Conservation (phyloP, 148 eudicot species). For the Silene conica region DNA sequence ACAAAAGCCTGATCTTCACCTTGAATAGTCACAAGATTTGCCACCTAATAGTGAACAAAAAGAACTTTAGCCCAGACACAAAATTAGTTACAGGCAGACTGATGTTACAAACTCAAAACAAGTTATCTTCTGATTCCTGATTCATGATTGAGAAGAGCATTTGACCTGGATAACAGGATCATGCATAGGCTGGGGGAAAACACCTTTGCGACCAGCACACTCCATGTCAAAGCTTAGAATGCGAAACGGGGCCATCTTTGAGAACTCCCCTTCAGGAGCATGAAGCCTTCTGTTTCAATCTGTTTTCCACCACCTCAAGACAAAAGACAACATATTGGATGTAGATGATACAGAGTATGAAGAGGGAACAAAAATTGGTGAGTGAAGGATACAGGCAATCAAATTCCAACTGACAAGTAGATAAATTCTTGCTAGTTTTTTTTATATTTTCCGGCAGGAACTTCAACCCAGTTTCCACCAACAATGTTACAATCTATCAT, state of each 20-base stretch:
- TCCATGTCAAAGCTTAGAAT: conserved; percentile 96
- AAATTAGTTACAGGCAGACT: conserved; percentile 7
- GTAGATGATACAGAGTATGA: not conserved
- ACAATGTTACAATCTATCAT: no score
- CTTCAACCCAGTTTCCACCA: no score
- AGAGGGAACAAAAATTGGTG: not conserved
- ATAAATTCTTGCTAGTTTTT: no score
- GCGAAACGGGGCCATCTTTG: conserved; percentile 98
- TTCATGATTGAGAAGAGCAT: conserved; percentile 4
- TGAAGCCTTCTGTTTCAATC: conserved; percentile 27
- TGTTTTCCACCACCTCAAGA: conserved; percentile 3
- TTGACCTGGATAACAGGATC: conserved; percentile 97
- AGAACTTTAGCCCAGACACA: conserved; percentile 21
- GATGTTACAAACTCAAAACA: conserved; percentile 8
- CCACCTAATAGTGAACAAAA: no score
- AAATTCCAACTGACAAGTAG: no score
- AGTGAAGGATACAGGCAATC: conserved; percentile 87
- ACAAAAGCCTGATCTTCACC: no score
- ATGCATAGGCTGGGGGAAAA: conserved; percentile 83
- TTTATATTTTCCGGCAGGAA: no score
- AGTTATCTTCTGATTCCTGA: conserved; percentile 1
- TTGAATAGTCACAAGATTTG: no score
- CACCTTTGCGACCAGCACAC: conserved; percentile 98
- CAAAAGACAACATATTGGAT: not conserved
- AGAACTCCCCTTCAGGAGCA: conserved; percentile 87